Base-by-base conservation (phyloP, 1,284 basidiomycete species). In the Bjerkandera adusta region DNA sequence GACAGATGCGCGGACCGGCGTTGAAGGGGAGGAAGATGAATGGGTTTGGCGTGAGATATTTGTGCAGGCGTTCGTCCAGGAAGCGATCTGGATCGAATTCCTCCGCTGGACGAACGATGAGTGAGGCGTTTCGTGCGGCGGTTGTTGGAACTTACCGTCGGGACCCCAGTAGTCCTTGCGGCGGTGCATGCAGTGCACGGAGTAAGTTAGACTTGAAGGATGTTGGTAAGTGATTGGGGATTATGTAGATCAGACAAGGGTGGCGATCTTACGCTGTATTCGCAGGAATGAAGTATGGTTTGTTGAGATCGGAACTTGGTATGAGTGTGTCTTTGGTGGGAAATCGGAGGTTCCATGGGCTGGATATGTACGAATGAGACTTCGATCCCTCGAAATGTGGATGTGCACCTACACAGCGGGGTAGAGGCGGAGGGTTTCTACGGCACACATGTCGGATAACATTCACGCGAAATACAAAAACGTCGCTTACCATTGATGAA, bases 21-120 rank as follows among this genome's bases (percentile, higher is more conserved):
- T 80, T 80, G 70, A 82, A 82, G 2, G 81, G 79, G 1, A 76
- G 59, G 64, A 81, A 82, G 39, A 81, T 78, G 62, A 72, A 79
- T 3, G 80, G 80, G 54, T 82, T 81, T 1, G 71, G 68, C 0
- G 68, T 70, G 11, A 78, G 64, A 50, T 79, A 79, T 50, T 72
- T 75, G 25, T 67, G 64, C 4, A 77, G 42, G 24, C 79, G 65
- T 11, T 73, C 68, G 58, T 82, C 79, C 29, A 82, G 53, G 67
- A 79, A 83, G 3, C 81, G 67, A 50, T 81, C 76, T 0, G 81
- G 82, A 50, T 83, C 79, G 52, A 82, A 84, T 45, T 69, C 57
- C 13, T 70, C 58, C 0, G 76, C 74, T 79, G 35, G n/a, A 22
- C 20, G 10, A 15, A 10, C 12, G 27, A n/a, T 36, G 25, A 47